Evolutionary conservation across 805 yeast species (phyloP).

Genomic region (Wickerhamiella musiphila): DNA sequence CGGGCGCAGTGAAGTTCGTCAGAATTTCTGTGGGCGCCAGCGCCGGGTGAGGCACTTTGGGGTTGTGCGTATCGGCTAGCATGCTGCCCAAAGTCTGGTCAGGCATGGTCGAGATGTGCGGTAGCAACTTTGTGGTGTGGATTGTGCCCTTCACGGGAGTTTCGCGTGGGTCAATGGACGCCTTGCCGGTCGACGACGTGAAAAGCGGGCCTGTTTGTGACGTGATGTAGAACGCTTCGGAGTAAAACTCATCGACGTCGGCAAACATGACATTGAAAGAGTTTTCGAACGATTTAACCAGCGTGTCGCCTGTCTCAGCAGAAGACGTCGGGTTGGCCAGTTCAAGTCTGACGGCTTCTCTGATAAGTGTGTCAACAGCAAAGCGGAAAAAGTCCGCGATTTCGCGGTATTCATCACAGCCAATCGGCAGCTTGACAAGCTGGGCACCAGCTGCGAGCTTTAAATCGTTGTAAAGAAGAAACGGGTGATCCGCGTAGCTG

Average conservation of each 20-base stretch:
- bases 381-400: slow-evolving; percentile 18
- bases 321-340: slow-evolving; percentile 9
- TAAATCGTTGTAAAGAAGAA: slow-evolving; percentile 16
- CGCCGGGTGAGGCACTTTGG: slow-evolving; percentile 33
- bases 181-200: slow-evolving; percentile 50
- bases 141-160: slow-evolving; percentile 52
- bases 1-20: slow-evolving; percentile 21
- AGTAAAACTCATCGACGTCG: slow-evolving; percentile 70
- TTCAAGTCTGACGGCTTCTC: slow-evolving; percentile 20
- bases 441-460: slow-evolving; percentile 17
- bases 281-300: slow-evolving; percentile 9
- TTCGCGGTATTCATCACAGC: slow-evolving; percentile 16
- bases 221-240: slow-evolving; percentile 50
- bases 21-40: slow-evolving; percentile 37
- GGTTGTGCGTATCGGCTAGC: slow-evolving; percentile 16
- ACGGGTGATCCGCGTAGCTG: slow-evolving; percentile 5
- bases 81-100: slow-evolving; percentile 19
- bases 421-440: slow-evolving; percentile 14
- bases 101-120: slow-evolving; percentile 26
- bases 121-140: slow-evolving; percentile 48
- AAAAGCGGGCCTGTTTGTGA: slow-evolving; percentile 64
- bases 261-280: slow-evolving; percentile 26
- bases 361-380: slow-evolving; percentile 18
- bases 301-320: slow-evolving; percentile 11
- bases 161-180: slow-evolving; percentile 59